Base-by-base conservation (phyloP, 768 basidiomycete species). In the Cytidiella melzeri region DNA sequence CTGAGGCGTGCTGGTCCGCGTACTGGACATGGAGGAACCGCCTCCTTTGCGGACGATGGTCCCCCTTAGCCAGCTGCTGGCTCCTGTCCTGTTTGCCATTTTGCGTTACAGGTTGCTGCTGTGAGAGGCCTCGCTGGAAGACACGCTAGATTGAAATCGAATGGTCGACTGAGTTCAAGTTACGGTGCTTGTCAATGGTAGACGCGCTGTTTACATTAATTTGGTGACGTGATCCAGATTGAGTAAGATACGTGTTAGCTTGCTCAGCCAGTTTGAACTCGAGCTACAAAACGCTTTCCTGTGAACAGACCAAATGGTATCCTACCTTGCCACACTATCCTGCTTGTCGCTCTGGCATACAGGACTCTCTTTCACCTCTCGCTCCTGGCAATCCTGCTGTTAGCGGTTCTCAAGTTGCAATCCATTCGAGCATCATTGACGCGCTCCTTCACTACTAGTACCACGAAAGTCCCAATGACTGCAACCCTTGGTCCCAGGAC, bases 41-140 rank as follows among this genome's bases (percentile, higher is more conserved):
- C 60, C 80, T 4, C 80, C 78, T 64, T 86, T 90, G 54, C 84
- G 79, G 23, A 91, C 72, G 4, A 83, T 85, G 44, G 84, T 87
- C 2, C 88, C 88, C 48, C 79, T 80, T 30, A 90, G 72, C 84
- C 84, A 88, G 27, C 66, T 45, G 34, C 49, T 40, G 19, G 12
- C 43, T 30, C 37, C 61, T 5, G 64, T 47, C 21, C 65, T 63
- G 37, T 57, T 65, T 18, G 68, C 66, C 69, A 73, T 72, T 43
- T 23, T 34, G 46, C n/a, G n/a, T n/a, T n/a, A n/a, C n/a, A n/a
- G n/a, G n/a, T n/a, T n/a, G n/a, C n/a, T n/a, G n/a, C n/a, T n/a
- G n/a, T n/a, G n/a, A n/a, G n/a, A n/a, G n/a, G n/a, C n/a, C n/a
- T n/a, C n/a, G n/a, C n/a, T n/a, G n/a, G n/a, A n/a, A n/a, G n/a